Percentiles rank a stretch among this genome's conserved stretches.
Conservation (phyloP, 805 yeast species). For the Candida caryicola region DNA sequence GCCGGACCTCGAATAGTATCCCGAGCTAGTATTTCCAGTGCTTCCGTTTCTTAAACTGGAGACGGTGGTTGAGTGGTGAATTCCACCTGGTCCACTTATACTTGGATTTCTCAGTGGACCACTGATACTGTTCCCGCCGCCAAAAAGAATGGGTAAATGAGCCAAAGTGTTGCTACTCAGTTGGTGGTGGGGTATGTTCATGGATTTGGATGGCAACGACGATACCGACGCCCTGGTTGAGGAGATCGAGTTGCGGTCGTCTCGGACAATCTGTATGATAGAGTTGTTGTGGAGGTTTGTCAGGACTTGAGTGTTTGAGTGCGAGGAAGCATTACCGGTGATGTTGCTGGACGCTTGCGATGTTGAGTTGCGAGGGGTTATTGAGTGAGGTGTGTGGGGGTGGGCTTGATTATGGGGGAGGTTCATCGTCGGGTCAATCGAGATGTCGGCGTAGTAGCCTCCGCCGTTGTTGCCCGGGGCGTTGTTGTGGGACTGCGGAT, state of each 20-base stretch:
- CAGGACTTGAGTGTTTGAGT: background rate
- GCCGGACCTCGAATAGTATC: conserved; percentile 37
- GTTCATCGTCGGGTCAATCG: conserved; percentile 46
- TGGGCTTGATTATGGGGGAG: conserved; percentile 41
- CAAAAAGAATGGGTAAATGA: conserved; percentile 42
- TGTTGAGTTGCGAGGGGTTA: conserved; percentile 32
- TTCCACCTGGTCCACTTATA: conserved; percentile 35
- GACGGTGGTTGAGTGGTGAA: conserved; percentile 32
- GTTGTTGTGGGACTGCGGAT: conserved; percentile 29
- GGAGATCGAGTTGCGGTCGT: conserved; percentile 36
- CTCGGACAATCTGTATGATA: conserved; percentile 40
- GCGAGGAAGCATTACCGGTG: background rate
- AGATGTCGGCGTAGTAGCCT: conserved; percentile 44
- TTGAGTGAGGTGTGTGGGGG: conserved; percentile 23
- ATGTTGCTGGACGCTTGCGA: conserved; percentile 10
- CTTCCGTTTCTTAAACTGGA: conserved; percentile 42
- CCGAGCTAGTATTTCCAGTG: conserved; percentile 26
- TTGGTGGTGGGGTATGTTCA: conserved; percentile 48
- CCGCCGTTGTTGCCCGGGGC: conserved; percentile 32
- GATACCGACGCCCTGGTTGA: conserved; percentile 37
- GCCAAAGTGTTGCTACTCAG: conserved; percentile 37
- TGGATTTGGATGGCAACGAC: conserved; percentile 42
- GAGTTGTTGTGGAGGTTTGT: conserved; percentile 32
- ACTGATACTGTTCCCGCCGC: conserved; percentile 38
- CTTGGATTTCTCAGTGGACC: conserved; percentile 41